Conservation (phyloP, 306 rosid species). For the Vicia sativa region DNA sequence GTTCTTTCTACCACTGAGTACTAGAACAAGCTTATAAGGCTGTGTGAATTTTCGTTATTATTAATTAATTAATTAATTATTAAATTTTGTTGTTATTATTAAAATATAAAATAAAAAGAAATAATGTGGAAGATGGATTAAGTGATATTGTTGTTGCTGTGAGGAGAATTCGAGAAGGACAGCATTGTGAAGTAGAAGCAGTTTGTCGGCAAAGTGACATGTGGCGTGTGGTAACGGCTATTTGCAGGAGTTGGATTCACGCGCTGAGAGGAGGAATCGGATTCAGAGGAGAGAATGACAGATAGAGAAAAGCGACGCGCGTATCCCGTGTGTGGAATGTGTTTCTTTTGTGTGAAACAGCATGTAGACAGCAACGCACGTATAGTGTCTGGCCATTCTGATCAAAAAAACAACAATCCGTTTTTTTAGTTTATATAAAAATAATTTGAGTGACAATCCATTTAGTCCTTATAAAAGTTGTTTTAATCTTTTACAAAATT, state of each 20-base stretch:
- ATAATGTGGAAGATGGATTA: not conserved
- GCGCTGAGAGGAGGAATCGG: not conserved
- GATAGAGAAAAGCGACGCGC: slow-evolving; percentile 27
- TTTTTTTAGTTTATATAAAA: too few species aligned
- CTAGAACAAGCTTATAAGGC: not conserved
- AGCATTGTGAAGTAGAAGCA: slow-evolving; percentile 13
- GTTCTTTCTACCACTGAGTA: not conserved
- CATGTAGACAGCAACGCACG: not conserved
- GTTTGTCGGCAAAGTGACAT: slow-evolving; percentile 42
- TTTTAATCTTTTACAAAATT: too few species aligned
- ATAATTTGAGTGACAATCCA: too few species aligned
- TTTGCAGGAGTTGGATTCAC: not conserved
- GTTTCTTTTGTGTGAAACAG: slow-evolving; percentile 13
- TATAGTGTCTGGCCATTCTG: not conserved
- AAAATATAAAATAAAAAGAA: not conserved
- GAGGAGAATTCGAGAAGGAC: slow-evolving; percentile 1
- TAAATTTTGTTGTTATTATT: too few species aligned
- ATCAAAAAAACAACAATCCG: too few species aligned
- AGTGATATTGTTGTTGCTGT: not conserved
- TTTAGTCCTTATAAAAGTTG: too few species aligned
- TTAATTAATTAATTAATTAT: too few species aligned
- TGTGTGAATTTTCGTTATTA: too few species aligned
- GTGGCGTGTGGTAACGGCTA: slow-evolving; percentile 40
- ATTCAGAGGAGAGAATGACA: not conserved
- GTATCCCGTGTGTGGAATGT: slow-evolving; percentile 36